Evolutionary conservation across 768 basidiomycete species (phyloP).

Genomic region (Boletus pseudo-olivaceus): DNA sequence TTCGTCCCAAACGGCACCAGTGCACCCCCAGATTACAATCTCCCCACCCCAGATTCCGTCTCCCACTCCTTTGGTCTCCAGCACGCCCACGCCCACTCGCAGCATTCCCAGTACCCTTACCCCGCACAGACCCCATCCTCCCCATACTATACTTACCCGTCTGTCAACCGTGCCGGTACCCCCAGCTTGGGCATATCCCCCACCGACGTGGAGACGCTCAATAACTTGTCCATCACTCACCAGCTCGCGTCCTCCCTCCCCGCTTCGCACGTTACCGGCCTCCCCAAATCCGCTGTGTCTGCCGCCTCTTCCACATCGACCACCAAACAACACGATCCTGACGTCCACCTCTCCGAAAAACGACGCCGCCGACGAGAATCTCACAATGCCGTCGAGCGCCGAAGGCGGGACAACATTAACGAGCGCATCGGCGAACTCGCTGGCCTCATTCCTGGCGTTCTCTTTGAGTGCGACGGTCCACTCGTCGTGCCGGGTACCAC

Average conservation of each 20-base stretch:
- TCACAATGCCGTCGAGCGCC: constrained; percentile 89
- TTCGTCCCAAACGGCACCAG: constrained; percentile 28
- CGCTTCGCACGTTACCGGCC: constrained; percentile 2
- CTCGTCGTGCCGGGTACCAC: constrained; percentile 17
- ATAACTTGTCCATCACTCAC: constrained; percentile 19
- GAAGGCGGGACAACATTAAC: constrained; percentile 90
- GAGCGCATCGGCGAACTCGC: constrained; percentile 92
- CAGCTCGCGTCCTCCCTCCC: constrained; percentile 22
- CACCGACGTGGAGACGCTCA: constrained; percentile 25
- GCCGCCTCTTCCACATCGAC: constrained; percentile 1
- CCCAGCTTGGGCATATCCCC: constrained; percentile 27
- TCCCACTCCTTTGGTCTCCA: constrained; percentile 32
- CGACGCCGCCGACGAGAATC: constrained; percentile 75
- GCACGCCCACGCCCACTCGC: constrained; percentile 29
- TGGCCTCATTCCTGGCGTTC: constrained; percentile 81
- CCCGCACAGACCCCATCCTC: constrained; percentile 30
- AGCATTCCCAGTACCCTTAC: constrained; percentile 21
- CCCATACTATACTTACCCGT: constrained; percentile 26
- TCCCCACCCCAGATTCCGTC: constrained; percentile 41
- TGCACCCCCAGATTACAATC: constrained; percentile 37
- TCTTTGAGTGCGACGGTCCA: constrained; percentile 57
- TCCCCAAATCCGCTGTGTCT: constrained; percentile 14
- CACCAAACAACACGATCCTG: constrained; percentile 15
- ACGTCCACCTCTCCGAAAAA: constrained; percentile 68
- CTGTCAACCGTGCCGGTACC: constrained; percentile 10